Evolutionary conservation across 2,329 filamentous ascomycete genomes (phyloP), one percentile per base, ranked within the genome.

Genomic region (Colletotrichum sp.): DNA sequence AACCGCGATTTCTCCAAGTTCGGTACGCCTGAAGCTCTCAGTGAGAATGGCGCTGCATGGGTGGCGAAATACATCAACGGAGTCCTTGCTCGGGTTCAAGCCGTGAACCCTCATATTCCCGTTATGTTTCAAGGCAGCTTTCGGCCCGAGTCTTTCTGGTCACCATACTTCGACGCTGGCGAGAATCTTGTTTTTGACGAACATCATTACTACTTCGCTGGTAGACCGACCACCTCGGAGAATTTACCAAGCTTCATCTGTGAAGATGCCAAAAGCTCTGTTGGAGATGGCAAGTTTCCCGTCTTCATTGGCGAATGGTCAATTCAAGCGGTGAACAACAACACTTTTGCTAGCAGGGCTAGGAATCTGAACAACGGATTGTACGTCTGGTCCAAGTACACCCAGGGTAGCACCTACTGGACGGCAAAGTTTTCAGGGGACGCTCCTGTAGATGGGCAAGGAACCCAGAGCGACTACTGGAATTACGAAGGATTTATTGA

Each of bases 1-100:
- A 71, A 71, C 60, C 59, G 69, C 8, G 69, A 71, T 32, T 55
- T 66, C 32, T 55, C 69, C 10, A 71, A 66, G 39, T 71, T 71
- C 16, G 69, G 69, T 18, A 66, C 59, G 6, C 60, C 69, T 13
- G 69, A 71, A n/a, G 59, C 69, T 7, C 60, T 71, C 8, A 64
- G 39, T 39, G 59, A 65, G 5, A 13, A 10, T n/a, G 69, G 69
- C n/a, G 69, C 69, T 21, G 26, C 69, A 10, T 71, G 69, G 69
- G 69, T 71, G 16, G 39, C 49, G 9, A 55, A 57, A 18, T 71
- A 65, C 6, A 55, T 71, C 44, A 64, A 71, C 26, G 69, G 69
- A 1, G 59, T 71, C 18, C 66, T 69, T 18, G n/a, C 26, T n/a
- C 24, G 44, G 4, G 66, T 69, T 36, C 39, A 7, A 8, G 21